Base-by-base conservation (phyloP, 2,329 filamentous ascomycete species). In the Ilyonectria sp. region DNA sequence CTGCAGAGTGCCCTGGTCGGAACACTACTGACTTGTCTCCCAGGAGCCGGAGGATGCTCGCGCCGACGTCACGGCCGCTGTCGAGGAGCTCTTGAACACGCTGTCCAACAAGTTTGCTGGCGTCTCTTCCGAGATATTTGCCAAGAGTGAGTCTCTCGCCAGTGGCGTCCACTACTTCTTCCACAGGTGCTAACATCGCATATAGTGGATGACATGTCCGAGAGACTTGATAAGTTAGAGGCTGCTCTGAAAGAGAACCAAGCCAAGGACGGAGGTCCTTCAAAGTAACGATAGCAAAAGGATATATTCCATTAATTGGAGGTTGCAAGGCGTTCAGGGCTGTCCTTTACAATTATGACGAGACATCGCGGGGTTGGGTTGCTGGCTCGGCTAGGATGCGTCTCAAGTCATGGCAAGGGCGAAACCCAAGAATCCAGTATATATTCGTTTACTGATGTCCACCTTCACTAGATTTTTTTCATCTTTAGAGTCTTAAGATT, bases 131-230 rank as follows among this genome's bases (percentile, higher is more conserved):
- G 95, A 97, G 82, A 92, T 98, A 66, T 94, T 97, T 75, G 89
- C 92, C 43, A 97, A 97, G 83, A 93, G 94, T 97, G 81, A 79
- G 91, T 84, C 59, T 17, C 60, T 17, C 5, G 1, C 46, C 6
- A 9, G 9, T 17, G 4, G 13, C 6, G 10, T 23, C 5, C 10
- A n/a, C 17, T 15, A 19, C 1, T 52, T 37, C 17, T 33, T 37
- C 23, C 10, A 2, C 50, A n/a, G 8, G 9, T 52, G 26, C 70
- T 78, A 17, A 76, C 67, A 3, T 8, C 19, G 33, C 31, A n/a
- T 59, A 49, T 68, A 97, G 94, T 98, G 93, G 95, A 97, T 77
- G 94, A 97, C 70, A 97, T 98, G 94, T 93, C 93, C 15, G 87
- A 92, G 68, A 90, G 95, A 29, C 83, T 98, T 23, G 95, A 98